A percentile compares a stretch with the other conserved stretches of the same genome.
phyloP scores from a whole-genome alignment of 768 basidiomycete species.

The Boletus patriciae region DNA sequence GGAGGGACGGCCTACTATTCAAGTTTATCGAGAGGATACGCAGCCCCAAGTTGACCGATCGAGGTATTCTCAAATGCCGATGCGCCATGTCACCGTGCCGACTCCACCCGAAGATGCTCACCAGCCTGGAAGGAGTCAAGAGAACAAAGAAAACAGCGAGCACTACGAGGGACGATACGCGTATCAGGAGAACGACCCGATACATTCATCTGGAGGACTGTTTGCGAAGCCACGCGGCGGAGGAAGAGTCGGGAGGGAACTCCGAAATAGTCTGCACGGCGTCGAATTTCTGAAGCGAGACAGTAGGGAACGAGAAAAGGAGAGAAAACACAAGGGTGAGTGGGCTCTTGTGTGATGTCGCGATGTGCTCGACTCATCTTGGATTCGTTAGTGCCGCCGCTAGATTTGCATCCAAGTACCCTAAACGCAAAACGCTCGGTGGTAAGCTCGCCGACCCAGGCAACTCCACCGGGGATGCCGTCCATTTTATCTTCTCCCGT shows the following conservation, averaged over 20 bases:
- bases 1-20: constrained; percentile 14
- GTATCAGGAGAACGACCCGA: constrained; percentile 19
- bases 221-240: constrained; percentile 32
- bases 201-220: constrained; percentile 30
- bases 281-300: constrained; percentile 33
- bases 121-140: constrained; percentile 14
- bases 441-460: constrained; percentile 50
- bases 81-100: constrained; percentile 11
- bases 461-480: constrained; percentile 36
- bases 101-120: constrained; percentile 16
- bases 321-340: constrained; percentile 54
- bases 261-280: constrained; percentile 48
- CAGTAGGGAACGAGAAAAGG: constrained; percentile 49
- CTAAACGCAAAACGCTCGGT: constrained; percentile 49
- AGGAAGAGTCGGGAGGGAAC: constrained; percentile 44
- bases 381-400: constrained; percentile 48
- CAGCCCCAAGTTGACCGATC: constrained; percentile 22
- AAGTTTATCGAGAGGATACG: constrained; percentile 23
- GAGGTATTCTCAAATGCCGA: constrained; percentile 11
- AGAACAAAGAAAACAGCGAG: constrained; percentile 43
- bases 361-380: not conserved
- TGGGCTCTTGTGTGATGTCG: not conserved
- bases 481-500: constrained; percentile 66
- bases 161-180: constrained; percentile 14
- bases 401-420: constrained; percentile 47